Base-by-base conservation (phyloP, 352 stramenopile species). In the Phytophthora pluvialis region DNA sequence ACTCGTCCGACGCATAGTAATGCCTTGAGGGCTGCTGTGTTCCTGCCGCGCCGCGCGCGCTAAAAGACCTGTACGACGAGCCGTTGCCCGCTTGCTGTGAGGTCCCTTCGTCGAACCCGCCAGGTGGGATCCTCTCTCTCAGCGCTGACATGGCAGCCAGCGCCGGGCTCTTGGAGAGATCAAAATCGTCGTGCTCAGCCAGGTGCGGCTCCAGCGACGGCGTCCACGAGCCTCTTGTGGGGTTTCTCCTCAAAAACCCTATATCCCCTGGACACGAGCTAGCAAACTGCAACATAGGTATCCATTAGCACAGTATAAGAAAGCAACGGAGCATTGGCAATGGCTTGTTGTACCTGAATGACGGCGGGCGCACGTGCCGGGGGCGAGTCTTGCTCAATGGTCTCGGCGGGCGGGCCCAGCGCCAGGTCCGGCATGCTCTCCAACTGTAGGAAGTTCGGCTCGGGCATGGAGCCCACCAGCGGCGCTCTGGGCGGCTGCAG, bases 181-280 rank as follows among this genome's bases (percentile, higher is more conserved):
- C 83, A 48, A 90, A 89, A 51, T 90, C 83, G 33, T 89, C 75
- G 15, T 76, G 59, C 21, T 75, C 70, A 6, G 38, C 60, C 16
- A 56, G 7, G 38, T 64, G 45, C 21, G 66, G 66, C 26, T 73
- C 56, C 16, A 75, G 39, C 25, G 66, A 66, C 47, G 70, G 70
- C 40, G 53, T 75, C 82, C 82, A 89, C 2, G 77, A 80, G 29
- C 60, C 60, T 51, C 75, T 69, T 33, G 74, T 64, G 0, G 70
- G 55, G 15, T 79, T 79, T 32, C 64, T 61, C 26, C 75, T 68
- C 31, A 89, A 70, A 62, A 81, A 89, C 25, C 77, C 78, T 63
- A 91, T 83, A 62, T 91, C 75, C 8, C 73, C 79, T 0, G 83
- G 83, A 61, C 83, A 91, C 21, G 83, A 91, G 31, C 77, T 90